Conservation (phyloP, 495 filamentous ascomycete genomes). For the Daldinia loculata region DNA sequence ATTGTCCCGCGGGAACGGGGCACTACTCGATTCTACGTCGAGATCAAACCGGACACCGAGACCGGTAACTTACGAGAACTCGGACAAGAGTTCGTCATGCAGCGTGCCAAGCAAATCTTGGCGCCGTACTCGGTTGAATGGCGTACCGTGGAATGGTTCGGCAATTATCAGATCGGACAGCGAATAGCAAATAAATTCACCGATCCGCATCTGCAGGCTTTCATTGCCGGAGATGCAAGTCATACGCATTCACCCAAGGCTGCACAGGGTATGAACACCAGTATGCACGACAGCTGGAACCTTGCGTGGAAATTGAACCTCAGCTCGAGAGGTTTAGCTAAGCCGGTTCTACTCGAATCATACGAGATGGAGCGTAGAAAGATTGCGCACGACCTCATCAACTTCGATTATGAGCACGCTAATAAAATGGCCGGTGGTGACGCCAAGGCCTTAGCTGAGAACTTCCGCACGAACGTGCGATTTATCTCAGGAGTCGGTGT, state of each 20-base stretch:
- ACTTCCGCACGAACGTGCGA: conserved; percentile 71
- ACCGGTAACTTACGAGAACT: conserved; percentile 59
- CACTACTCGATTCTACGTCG: conserved; percentile 73
- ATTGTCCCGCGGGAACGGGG: conserved; percentile 74
- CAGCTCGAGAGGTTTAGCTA: conserved; percentile 64
- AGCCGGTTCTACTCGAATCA: conserved; percentile 64
- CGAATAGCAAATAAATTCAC: conserved; percentile 68
- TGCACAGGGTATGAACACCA: conserved; percentile 78
- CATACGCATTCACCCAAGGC: conserved; percentile 81
- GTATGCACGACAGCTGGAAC: conserved; percentile 81
- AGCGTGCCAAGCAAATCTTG: conserved; percentile 69
- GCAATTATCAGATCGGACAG: conserved; percentile 71
- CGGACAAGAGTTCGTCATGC: conserved; percentile 71
- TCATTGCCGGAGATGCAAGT: conserved; percentile 77
- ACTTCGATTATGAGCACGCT: conserved; percentile 70
- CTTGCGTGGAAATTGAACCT: conserved; percentile 78
- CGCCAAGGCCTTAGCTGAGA: conserved; percentile 62
- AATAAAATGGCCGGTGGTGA: conserved; percentile 68
- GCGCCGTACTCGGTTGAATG: conserved; percentile 67
- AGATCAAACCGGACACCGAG: conserved; percentile 61
- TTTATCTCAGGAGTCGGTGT: conserved; percentile 74
- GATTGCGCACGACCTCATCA: conserved; percentile 71
- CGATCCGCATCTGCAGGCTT: conserved; percentile 63
- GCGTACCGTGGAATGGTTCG: conserved; percentile 70
- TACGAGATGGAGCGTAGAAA: conserved; percentile 70